Percentiles rank a stretch among this genome's conserved stretches.
Evolutionary conservation across 768 basidiomycete genomes (phyloP).

Genomic region (Trametes sanguinea): DNA sequence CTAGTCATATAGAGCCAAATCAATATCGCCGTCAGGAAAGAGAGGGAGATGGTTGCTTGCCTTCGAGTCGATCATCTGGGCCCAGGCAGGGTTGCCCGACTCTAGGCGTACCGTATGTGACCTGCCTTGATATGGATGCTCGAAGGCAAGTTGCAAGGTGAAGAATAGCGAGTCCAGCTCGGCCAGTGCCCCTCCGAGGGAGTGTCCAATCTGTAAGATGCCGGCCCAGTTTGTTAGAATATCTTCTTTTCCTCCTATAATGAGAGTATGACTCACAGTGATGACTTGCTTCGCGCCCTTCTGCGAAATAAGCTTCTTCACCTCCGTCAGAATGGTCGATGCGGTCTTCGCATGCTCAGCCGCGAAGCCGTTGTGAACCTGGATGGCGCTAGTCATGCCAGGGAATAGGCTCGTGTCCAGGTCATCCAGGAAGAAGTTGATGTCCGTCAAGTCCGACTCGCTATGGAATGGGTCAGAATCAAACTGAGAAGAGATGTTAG

Average conservation of each 20-base stretch:
- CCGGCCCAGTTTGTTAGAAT: not conserved
- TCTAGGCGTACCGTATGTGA: slow-evolving; percentile 54
- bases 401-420: slow-evolving; percentile 56
- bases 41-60: slow-evolving; percentile 26
- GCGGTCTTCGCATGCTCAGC: slow-evolving; percentile 52
- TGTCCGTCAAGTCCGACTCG: slow-evolving; percentile 52
- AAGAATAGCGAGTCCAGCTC: slow-evolving; percentile 37
- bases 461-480: slow-evolving; percentile 30
- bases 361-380: slow-evolving; percentile 57
- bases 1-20: slow-evolving; percentile 2
- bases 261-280: slow-evolving; percentile 33
- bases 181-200: slow-evolving; percentile 35
- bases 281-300: slow-evolving; percentile 46
- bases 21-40: slow-evolving; percentile 38
- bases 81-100: slow-evolving; percentile 48
- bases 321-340: slow-evolving; percentile 45
- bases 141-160: slow-evolving; percentile 33
- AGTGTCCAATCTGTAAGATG: slow-evolving; percentile 33
- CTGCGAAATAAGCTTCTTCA: slow-evolving; percentile 41
- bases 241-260: not conserved
- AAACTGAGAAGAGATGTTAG: not conserved
- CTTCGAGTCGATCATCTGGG: slow-evolving; percentile 46
- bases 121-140: slow-evolving; percentile 39
- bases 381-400: slow-evolving; percentile 44
- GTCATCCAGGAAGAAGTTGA: slow-evolving; percentile 41